phyloP scores from a whole-genome alignment of 164 flowering plant genomes.

The Berberis vulgaris region DNA sequence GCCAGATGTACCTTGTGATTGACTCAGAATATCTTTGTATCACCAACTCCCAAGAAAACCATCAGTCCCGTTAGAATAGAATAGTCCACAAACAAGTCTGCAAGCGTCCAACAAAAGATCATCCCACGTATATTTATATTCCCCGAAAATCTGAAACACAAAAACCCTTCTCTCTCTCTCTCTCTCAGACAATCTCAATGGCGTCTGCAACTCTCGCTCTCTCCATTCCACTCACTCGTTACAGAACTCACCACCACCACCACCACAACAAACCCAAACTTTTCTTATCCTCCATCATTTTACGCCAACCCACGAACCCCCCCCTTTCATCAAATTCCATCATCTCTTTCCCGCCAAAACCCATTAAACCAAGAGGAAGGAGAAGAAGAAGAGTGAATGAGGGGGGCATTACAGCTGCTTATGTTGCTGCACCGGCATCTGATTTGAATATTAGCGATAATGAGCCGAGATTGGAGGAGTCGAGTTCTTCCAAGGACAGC shows the following conservation, averaged over 20 bases:
- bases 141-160: no score
- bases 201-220: constrained; percentile 16
- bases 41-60: no score
- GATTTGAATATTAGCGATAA: constrained; percentile 42
- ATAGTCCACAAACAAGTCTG: no score
- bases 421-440: constrained; percentile 66
- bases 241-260: not conserved
- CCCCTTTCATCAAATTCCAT: constrained; percentile 2
- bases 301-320: constrained; percentile 6
- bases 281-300: not conserved
- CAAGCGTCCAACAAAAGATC: no score
- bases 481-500: constrained; percentile 7
- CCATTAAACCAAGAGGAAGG: not conserved
- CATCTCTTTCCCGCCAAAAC: not conserved
- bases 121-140: no score
- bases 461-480: constrained; percentile 29
- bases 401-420: constrained; percentile 24
- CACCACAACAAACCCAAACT: not conserved
- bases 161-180: no score
- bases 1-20: no score
- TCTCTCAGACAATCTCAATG: not conserved
- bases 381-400: not conserved
- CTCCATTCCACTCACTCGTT: constrained; percentile 5
- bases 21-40: no score
- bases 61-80: no score